Percentiles rank a stretch among this genome's conserved stretches.
Conservation (phyloP, 345 rosid genomes). For the Salix dunnii region DNA sequence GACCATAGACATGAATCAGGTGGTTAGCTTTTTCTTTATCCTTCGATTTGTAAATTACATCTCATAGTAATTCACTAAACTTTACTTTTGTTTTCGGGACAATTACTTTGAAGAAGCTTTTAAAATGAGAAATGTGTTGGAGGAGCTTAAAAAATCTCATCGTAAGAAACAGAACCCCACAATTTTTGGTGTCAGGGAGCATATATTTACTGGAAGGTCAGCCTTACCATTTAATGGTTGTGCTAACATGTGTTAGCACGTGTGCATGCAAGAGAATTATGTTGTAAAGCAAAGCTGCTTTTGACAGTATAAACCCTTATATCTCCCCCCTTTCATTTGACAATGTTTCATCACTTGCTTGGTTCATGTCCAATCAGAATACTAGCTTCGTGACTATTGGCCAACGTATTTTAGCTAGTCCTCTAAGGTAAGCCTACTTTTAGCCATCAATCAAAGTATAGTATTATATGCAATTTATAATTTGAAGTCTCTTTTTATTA, state of each 20-base stretch:
- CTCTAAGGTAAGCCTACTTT: conserved; percentile 62
- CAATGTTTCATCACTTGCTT: conserved; percentile 98
- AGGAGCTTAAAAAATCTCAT: conserved; percentile 55
- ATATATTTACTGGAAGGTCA: conserved; percentile 98
- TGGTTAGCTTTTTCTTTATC: conserved; percentile 17
- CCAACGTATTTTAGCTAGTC: conserved; percentile 92
- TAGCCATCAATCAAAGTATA: not conserved
- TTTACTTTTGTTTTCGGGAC: conserved; percentile 50
- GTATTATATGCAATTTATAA: not conserved
- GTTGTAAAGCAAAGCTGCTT: not conserved
- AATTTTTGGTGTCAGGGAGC: conserved; percentile 91
- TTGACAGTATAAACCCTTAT: not conserved
- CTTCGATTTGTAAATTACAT: conserved; percentile 7
- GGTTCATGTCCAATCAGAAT: conserved; percentile 99
- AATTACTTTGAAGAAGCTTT: conserved; percentile 98
- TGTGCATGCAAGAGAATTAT: not conserved
- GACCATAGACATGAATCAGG: conserved; percentile 99
- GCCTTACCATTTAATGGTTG: conserved; percentile 14
- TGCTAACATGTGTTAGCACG: not conserved
- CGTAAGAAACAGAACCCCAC: conserved; percentile 64
- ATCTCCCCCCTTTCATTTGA: conserved; percentile 22
- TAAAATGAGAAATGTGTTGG: conserved; percentile 92
- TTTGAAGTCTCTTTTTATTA: not conserved
- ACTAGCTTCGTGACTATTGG: conserved; percentile 94
- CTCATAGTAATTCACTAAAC: conserved; percentile 5